Base-by-base conservation (phyloP, 495 filamentous ascomycete genomes). In the Penicillium longicatenatum region DNA sequence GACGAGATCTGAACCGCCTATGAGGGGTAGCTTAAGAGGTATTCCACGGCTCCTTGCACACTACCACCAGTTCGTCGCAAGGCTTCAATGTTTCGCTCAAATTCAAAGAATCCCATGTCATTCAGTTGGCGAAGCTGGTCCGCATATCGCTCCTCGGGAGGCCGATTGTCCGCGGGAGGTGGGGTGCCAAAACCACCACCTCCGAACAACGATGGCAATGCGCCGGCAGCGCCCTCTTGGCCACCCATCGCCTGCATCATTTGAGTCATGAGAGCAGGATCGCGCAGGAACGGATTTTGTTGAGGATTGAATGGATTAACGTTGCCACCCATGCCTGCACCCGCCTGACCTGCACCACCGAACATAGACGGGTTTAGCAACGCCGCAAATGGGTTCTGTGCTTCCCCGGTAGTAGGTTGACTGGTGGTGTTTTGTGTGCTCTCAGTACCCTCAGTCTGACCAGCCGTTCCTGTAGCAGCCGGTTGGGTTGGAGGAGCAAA, bases 21-120 rank as follows among this genome's bases (percentile, higher is more conserved):
- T 17, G 37, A 35, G 4, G 31, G 62, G 57, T 76, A 66, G 59
- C 64, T 80, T 46, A 83, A 70, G 30, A 84, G 63, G 63, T 92
- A 87, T 71, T 98, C 92, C 51, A 98, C 86, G 12, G 95, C 95
- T 3, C 93, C 95, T 70, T 98, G 91, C 58, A 98, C 94, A 70
- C 90, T 97, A 7, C 95, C 95, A 0, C 95, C 95, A 54, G 89
- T 86, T 60, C 92, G 82, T 73, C 94, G 84, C 70, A 99, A 75
- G 17, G 95, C 95, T 62, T 87, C 84, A 37, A 99, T 84, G 60
- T 99, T 99, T 66, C 88, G 71, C 54, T 98, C 93, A 67, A 98
- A 98, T 62, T 99, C 94, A 68, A 85, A 96, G 71, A 99, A 98
- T 5, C 95, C 95, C 95, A 99, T 99, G 52, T 98, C 94, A 69